Percentiles rank a stretch among this genome's conserved stretches.
phyloP scores from a whole-genome alignment of 495 filamentous ascomycete genomes.

The Aspergillus bridgeri region DNA sequence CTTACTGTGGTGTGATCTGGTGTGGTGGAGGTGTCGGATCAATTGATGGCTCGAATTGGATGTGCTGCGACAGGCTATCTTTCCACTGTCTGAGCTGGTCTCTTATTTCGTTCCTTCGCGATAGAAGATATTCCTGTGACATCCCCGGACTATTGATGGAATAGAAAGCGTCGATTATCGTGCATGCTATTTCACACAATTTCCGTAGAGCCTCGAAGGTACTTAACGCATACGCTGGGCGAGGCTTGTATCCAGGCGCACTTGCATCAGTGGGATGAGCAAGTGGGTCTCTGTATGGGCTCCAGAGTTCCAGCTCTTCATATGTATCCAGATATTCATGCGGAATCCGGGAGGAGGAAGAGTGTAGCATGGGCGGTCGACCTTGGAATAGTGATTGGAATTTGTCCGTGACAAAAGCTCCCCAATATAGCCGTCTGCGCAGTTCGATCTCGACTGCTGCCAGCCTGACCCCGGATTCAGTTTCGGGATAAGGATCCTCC shows the following conservation, averaged over 20 bases:
- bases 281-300: constrained; percentile 22
- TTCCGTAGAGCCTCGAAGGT: constrained; percentile 21
- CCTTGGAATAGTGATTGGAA: constrained; percentile 28
- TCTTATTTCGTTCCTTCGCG: constrained; percentile 1
- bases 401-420: constrained; percentile 27
- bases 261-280: neutral
- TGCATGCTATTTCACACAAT: constrained; percentile 22
- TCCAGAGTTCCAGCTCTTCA: constrained; percentile 36
- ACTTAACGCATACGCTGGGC: constrained; percentile 8
- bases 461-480: neutral
- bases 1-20: constrained; percentile 20
- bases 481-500: constrained; percentile 1
- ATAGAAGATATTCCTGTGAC: neutral
- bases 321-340: constrained; percentile 24
- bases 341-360: constrained; percentile 11
- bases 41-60: constrained; percentile 15
- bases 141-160: constrained; percentile 11
- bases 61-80: constrained; percentile 13
- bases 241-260: constrained; percentile 3
- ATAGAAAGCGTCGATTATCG: constrained; percentile 25
- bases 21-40: constrained; percentile 21
- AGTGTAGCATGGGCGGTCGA: constrained; percentile 16
- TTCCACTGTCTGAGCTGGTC: constrained; percentile 19
- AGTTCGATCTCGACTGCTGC: constrained; percentile 17
- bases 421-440: constrained; percentile 25